phyloP scores from a whole-genome alignment of 139 green algal species.

The Chlorella sorokiniana region DNA sequence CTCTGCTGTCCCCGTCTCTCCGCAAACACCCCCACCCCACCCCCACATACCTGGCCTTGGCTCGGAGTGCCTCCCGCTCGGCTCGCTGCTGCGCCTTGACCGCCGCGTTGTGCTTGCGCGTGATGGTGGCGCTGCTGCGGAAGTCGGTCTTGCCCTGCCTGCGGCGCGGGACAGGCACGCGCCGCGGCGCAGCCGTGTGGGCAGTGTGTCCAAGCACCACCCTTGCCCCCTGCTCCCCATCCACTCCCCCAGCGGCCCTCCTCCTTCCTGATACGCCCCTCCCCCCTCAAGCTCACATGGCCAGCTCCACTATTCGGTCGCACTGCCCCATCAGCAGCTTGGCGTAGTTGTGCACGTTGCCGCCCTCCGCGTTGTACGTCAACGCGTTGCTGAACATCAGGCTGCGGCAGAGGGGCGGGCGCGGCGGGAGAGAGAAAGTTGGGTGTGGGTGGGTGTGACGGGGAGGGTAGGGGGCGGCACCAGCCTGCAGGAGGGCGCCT shows the following conservation, averaged over 20 bases:
- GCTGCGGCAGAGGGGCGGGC: not conserved
- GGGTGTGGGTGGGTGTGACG: too few relatives aligned
- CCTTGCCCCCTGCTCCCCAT: too few relatives aligned
- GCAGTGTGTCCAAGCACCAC: not conserved
- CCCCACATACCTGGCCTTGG: not conserved
- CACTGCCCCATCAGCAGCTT: slow-evolving; percentile 15
- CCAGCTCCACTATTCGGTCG: slow-evolving; percentile 29
- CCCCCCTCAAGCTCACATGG: not conserved
- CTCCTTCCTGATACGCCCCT: too few relatives aligned
- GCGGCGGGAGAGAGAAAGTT: not conserved
- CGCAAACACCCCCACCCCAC: not conserved
- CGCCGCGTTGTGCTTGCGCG: slow-evolving; percentile 34
- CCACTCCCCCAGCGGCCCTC: too few relatives aligned
- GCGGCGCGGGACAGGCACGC: not conserved
- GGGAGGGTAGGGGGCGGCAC: too few relatives aligned
- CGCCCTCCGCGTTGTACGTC: slow-evolving; percentile 56
- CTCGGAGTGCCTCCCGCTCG: slow-evolving; percentile 14
- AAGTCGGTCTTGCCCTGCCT: slow-evolving; percentile 35
- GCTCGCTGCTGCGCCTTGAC: slow-evolving; percentile 24
- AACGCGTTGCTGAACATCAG: slow-evolving; percentile 73
- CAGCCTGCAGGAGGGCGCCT: too few relatives aligned
- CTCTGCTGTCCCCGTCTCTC: too few relatives aligned
- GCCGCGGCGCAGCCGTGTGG: not conserved
- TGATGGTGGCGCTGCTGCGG: slow-evolving; percentile 17
- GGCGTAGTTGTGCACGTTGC: slow-evolving; percentile 33